Evolutionary conservation across 2,329 filamentous ascomycete species (phyloP), one percentile per base, ranked within the genome.

Genomic region (Hypoxylon rubiginosum): DNA sequence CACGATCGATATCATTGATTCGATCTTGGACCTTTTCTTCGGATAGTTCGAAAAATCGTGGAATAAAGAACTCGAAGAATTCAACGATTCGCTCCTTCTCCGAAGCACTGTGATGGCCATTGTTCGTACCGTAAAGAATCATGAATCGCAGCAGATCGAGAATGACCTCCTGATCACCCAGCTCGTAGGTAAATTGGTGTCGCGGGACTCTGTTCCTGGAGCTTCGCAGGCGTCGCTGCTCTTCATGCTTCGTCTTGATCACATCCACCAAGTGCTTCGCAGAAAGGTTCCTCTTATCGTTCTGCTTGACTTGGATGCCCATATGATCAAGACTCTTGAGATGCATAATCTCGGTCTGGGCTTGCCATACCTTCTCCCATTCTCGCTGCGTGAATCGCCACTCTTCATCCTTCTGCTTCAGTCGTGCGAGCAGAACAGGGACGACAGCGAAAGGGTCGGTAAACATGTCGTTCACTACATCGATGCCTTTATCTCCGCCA

Each of bases 341-440:
- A 80, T 97, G 97, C 83, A 97, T 95, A 74, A 92, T 91, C 76
- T 97, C 92, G 24, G 95, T 98, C 81, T 98, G 96, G 53, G 93
- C 91, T 69, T 96, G 93, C 96, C 96, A 99, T 7, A 99, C 94
- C 80, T 97, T 97, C 79, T 98, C 94, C 96, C 96, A 99, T 77
- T 99, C 97, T 32, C 96, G 93, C 84, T 92, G 94, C 5, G 93
- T 95, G 72, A 97, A 94, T 70, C 97, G 93, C 96, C 96, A 99
- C 75, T 98, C 94, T 79, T 99, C 96, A 48, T 97, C 91, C 78
- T 98, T 97, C 74, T 97, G 93, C 82, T 98, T 98, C 72, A 99
- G 86, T 11, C 96, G 89, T 55, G 92, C 91, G 65, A 99, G 84
- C 28, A 99, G 87, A 39, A 98, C 90, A 0, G 96, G 96, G 2